Base-by-base conservation (phyloP, 148 eudicot species). In the Spergularia marina region DNA sequence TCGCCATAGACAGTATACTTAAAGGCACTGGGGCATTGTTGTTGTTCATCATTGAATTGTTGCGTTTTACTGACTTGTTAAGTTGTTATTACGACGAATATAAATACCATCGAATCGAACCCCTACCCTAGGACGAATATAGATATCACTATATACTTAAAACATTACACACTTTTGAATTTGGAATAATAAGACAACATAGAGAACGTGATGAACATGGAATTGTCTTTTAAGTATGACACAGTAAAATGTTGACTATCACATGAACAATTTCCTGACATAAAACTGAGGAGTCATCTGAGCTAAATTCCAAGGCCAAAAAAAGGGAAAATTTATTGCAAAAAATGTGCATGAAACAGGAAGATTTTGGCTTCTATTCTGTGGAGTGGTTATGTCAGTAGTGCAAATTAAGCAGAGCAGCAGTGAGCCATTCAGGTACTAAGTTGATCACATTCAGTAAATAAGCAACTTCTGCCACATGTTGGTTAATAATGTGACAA, bases 131-230 rank as follows among this genome's bases (percentile, higher is more conserved):
- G 1, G 49, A 44, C 49, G 8, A 44, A 44, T 6, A 41, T 41
- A 41, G 44, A 41, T 41, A 44, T 44, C 49, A 44, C 8, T 1
- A 44, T 2, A 4, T 44, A 9, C 12, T 21, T 51, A 5, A 12
- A n/a, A n/a, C n/a, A n/a, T n/a, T n/a, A n/a, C n/a, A 12, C 51
- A 36, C 11, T 49, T 56, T 56, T 23, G 7, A 18, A 12, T n/a
- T 58, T 52, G 44, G 41, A 34, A 55, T 47, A 64, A 44, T 44
- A 16, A 20, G 77, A 79, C 82, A 79, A 59, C 16, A 56, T 18
- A 73, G 47, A 51, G 58, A 79, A 78, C 68, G 21, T 49, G 72
- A 67, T 49, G 82, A 79, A 73, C 73, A 72, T 65, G 80, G 72
- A 23, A 16, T 17, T 39, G 44, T 52, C 44, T 25, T 12, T 12